phyloP scores from a whole-genome alignment of 192 early-diverging fungal genomes.

The Phycomyces blakesleeanus region DNA sequence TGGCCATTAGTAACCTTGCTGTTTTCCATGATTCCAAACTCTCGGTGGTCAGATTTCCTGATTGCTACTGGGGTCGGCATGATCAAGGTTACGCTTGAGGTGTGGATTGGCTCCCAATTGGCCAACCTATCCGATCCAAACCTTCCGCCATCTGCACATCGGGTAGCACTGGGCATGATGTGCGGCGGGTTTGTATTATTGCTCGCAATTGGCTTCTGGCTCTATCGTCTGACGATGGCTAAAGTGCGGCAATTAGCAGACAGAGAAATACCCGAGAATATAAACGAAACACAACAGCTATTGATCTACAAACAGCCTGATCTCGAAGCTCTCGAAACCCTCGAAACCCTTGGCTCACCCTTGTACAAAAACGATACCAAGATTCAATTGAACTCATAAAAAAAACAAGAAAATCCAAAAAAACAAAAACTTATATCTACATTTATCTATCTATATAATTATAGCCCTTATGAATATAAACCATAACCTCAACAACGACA shows the following conservation, averaged over 20 bases:
- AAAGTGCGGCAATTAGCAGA: slow-evolving; percentile 4
- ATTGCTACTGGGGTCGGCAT: slow-evolving; percentile 12
- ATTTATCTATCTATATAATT: no score
- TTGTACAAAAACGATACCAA: no score
- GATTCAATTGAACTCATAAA: no score
- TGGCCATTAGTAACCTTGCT: slow-evolving; percentile 24
- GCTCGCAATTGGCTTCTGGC: slow-evolving; percentile 20
- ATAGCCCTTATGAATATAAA: no score
- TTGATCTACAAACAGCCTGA: no score
- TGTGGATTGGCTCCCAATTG: slow-evolving; percentile 34
- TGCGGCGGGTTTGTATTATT: slow-evolving; percentile 17
- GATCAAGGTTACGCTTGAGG: slow-evolving; percentile 29
- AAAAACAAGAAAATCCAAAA: no score
- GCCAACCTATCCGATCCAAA: slow-evolving; percentile 28
- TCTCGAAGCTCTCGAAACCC: no score
- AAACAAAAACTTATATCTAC: no score
- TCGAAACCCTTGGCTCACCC: no score
- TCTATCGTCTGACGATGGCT: slow-evolving; percentile 33
- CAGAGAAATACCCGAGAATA: no score
- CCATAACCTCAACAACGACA: no score
- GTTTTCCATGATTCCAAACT: slow-evolving; percentile 12
- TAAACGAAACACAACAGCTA: no score
- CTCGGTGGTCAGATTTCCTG: slow-evolving; percentile 18
- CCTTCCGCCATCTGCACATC: slow-evolving; percentile 22
- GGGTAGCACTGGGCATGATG: slow-evolving; percentile 21